These are phyloP conservation scores for Nakazawaea sp. DNA, from an alignment of 805 yeast species.

Conservation along the genomic window DNA sequence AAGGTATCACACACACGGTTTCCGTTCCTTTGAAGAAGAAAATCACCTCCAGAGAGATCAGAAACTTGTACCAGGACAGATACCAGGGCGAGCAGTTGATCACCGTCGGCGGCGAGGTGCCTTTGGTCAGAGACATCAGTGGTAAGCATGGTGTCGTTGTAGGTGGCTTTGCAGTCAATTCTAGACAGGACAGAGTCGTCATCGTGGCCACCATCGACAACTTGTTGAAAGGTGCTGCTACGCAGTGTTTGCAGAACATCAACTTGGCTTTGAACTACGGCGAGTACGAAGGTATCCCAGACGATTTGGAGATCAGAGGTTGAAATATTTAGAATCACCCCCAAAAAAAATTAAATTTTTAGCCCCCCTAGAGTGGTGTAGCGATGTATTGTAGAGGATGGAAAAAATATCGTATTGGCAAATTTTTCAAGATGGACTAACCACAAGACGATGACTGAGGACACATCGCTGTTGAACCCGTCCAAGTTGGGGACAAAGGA, in stretches of 20 bases:
- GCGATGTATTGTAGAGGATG: too few species aligned
- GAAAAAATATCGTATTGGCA: too few species aligned
- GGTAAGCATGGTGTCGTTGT: constrained; percentile 93
- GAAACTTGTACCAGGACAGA: constrained; percentile 80
- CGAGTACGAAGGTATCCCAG: constrained; percentile 94
- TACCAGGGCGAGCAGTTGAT: constrained; percentile 84
- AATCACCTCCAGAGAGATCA: constrained; percentile 73
- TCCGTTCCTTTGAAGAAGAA: constrained; percentile 76
- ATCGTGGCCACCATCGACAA: constrained; percentile 94
- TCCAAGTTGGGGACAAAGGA: constrained; percentile 83
- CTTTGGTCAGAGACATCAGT: constrained; percentile 82
- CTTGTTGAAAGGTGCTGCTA: constrained; percentile 95
- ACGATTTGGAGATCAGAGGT: constrained; percentile 48
- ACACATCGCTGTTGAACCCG: constrained; percentile 42
- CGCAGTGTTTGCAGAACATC: constrained; percentile 96
- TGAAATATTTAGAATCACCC: too few species aligned
- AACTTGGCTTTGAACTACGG: constrained; percentile 85
- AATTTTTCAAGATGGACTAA: too few species aligned
- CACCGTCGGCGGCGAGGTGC: constrained; percentile 85
- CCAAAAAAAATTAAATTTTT: too few species aligned
- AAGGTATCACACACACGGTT: constrained; percentile 91
- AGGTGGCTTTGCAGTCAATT: constrained; percentile 94
- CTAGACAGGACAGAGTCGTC: constrained; percentile 84
- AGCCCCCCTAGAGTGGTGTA: too few species aligned
- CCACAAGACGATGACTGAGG: constrained; percentile 14